Base-by-base conservation (phyloP, 352 stramenopile genomes). In the Pythium graminicola region DNA sequence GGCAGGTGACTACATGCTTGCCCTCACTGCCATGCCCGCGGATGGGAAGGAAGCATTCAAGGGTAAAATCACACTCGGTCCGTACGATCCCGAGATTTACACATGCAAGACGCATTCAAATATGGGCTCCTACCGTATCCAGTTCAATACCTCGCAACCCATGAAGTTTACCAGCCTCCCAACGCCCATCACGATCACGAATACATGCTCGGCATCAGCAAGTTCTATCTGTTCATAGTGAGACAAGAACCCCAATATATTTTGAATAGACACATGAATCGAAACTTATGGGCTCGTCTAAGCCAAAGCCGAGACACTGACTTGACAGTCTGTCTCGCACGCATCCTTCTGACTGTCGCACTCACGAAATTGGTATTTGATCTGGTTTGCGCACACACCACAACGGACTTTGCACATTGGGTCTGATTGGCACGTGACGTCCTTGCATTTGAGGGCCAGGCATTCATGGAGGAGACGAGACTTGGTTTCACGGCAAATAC, bases 1-100 rank as follows among this genome's bases (percentile, higher is more conserved):
- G 60, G 54, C 67, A 19, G 73, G 73, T 14, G 57, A 51, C 28
- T 86, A 86, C 64, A 47, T 72, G 13, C 33, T 86, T 6, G 63
- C 57, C 0, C 39, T 86, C 24, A 62, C 60, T 5, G 52, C 75
- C 10, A 71, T 81, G 10, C 67, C 67, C 11, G 60, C 19, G 33
- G 66, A 24, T 46, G 27, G 48, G 7, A 42, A 35, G 1, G 63
- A 69, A 6, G 71, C 67, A 0, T 70, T 36, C 41, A 40, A 38
- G 9, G 62, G 62, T 5, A 28, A 40, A 13, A 41, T 39, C n/a
- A 29, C 16, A 14, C 11, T 35, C 1, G 20, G 14, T 2, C 7
- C 2, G 7, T 39, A 58, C 45, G 32, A 20, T 6, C 62, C 62
- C 0, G 62, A 64, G 50, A 43, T 69, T 28, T 69, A 65, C 39